Conservation (phyloP, 1,139 yeast genomes). For the Candida sp. region DNA sequence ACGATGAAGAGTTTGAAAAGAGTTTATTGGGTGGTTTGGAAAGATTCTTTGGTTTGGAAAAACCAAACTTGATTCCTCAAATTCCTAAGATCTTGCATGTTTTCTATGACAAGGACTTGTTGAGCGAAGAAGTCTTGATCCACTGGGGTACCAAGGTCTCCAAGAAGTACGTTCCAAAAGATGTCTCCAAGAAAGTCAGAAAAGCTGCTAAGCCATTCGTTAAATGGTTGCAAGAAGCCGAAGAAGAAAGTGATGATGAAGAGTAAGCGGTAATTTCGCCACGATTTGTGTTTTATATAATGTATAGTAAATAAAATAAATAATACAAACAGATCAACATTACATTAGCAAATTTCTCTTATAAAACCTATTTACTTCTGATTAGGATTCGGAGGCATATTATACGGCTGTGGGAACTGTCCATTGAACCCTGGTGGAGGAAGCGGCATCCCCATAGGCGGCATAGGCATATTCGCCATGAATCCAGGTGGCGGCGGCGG, state of each 20-base stretch:
- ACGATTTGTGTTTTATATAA: background rate
- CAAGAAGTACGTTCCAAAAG: conserved; percentile 93
- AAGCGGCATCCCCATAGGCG: conserved; percentile 23
- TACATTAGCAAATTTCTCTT: background rate
- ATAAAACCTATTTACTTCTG: conserved; percentile 4
- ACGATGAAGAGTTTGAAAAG: conserved; percentile 72
- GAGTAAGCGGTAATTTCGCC: background rate
- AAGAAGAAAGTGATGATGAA: conserved; percentile 61
- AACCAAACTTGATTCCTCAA: conserved; percentile 72
- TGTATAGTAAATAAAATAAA: conserved; percentile 3
- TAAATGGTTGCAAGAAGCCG: conserved; percentile 96
- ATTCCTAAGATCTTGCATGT: conserved; percentile 84
- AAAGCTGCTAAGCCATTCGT: conserved; percentile 96
- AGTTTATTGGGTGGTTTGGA: conserved; percentile 96
- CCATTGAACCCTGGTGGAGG: conserved; percentile 21
- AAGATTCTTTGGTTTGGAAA: conserved; percentile 85
- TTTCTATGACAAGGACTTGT: conserved; percentile 81
- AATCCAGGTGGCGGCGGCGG: conserved; percentile 18
- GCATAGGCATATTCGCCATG: conserved; percentile 25
- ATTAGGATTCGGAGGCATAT: conserved; percentile 10
- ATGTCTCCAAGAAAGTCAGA: conserved; percentile 90
- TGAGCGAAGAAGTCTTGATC: conserved; percentile 80
- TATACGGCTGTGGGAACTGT: conserved; percentile 6
- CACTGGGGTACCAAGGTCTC: conserved; percentile 94
- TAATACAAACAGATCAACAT: background rate